Percentiles rank a stretch among this genome's conserved stretches.
Conservation (phyloP, 225 moss, liverwort and hornwort species). For the Pseudoscleropodium purum region DNA sequence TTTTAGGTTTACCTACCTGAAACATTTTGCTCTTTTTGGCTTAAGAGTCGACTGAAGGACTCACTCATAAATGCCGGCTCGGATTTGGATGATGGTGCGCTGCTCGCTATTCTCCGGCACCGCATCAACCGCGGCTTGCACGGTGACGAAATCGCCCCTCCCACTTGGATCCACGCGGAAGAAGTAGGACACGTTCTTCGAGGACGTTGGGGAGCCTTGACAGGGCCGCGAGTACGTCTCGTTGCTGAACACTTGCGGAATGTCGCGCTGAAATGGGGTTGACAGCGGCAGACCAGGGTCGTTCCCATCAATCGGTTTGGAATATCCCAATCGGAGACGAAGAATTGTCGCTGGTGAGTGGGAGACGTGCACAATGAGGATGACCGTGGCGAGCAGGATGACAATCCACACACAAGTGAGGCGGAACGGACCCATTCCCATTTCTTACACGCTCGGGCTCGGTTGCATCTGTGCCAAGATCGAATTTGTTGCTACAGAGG, state of each 20-base stretch:
- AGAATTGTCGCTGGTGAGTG: slow-evolving; percentile 15
- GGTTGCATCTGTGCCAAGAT: not conserved
- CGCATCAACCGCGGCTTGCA: slow-evolving; percentile 60
- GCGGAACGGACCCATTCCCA: slow-evolving; percentile 34
- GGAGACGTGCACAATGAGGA: slow-evolving; percentile 23
- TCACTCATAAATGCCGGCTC: slow-evolving; percentile 57
- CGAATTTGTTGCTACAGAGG: not conserved
- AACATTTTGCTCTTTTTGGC: not conserved
- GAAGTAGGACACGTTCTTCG: slow-evolving; percentile 33
- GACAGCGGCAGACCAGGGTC: not conserved
- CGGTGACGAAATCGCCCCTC: slow-evolving; percentile 26
- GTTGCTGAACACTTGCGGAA: slow-evolving; percentile 28
- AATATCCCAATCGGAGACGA: not conserved
- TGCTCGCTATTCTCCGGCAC: slow-evolving; percentile 47
- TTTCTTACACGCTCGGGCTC: not conserved
- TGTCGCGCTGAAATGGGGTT: not conserved
- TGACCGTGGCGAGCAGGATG: slow-evolving; percentile 23
- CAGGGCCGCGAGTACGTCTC: slow-evolving; percentile 31
- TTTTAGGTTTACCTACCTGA: not conserved
- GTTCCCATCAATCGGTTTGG: not conserved
- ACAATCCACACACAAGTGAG: slow-evolving; percentile 32
- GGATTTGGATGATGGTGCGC: slow-evolving; percentile 47
- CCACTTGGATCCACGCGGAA: slow-evolving; percentile 36
- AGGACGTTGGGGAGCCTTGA: slow-evolving; percentile 31
- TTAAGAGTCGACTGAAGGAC: not conserved